phyloP scores from a whole-genome alignment of 2,329 filamentous ascomycete species.

The Pyrenophora graminea region DNA sequence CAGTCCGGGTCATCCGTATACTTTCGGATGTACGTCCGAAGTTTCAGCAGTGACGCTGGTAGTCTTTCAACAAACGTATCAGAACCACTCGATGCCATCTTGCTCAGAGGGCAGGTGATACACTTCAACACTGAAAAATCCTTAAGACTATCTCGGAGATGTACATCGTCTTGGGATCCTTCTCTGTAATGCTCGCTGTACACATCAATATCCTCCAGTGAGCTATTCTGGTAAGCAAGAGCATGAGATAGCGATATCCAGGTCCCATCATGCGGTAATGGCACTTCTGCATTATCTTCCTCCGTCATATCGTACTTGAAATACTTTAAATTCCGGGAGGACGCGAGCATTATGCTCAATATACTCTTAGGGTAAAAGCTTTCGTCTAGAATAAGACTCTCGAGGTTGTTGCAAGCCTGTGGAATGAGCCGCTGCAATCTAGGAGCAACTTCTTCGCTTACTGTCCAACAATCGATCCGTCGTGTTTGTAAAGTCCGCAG shows the following conservation, averaged over 20 bases:
- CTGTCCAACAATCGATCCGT: conserved; percentile 10
- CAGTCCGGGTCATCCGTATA: conserved; percentile 7
- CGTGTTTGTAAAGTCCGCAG: conserved; percentile 23
- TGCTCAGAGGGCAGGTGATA: conserved; percentile 19
- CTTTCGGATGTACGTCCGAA: conserved; percentile 10
- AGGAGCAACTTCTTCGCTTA: not conserved
- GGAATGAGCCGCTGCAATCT: conserved; percentile 23
- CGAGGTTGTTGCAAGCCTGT: conserved; percentile 17
- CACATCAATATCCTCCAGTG: conserved; percentile 17
- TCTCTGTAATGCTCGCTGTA: conserved; percentile 6
- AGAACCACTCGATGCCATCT: conserved; percentile 5
- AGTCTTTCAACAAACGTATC: conserved; percentile 17
- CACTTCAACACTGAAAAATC: conserved; percentile 16
- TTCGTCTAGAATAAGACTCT: conserved; percentile 20
- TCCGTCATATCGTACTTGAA: conserved; percentile 19
- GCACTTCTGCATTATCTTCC: conserved; percentile 3
- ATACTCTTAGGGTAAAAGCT: conserved; percentile 15
- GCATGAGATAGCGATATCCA: conserved; percentile 7
- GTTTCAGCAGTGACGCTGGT: conserved; percentile 17
- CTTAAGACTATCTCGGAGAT: conserved; percentile 13
- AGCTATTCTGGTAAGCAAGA: conserved; percentile 16
- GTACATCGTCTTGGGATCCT: not conserved
- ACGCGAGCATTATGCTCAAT: conserved; percentile 22
- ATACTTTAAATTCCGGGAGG: conserved; percentile 16
- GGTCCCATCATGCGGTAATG: conserved; percentile 1